Base-by-base conservation (phyloP, 192 early-diverging fungal species). In the Chytriomyces hyalinus region DNA sequence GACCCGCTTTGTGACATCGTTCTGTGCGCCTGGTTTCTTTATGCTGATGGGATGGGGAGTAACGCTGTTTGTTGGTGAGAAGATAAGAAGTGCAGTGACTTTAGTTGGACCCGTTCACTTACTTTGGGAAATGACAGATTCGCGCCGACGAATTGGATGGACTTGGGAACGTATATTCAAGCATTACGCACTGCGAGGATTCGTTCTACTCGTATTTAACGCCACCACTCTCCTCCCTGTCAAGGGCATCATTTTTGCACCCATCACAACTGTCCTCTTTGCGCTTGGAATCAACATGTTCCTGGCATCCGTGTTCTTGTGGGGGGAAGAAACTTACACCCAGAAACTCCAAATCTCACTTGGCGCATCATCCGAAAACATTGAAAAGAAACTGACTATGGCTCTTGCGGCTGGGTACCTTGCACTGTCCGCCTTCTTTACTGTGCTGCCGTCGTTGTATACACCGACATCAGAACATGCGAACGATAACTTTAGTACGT, bases 11-110 rank as follows among this genome's bases (percentile, higher is more conserved):
- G 44, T 83, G 22, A 78, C 79, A n/a, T 70, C 75, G 6, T 50
- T 81, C 20, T 83, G 82, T 75, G 82, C 82, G 22, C 82, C 82
- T 10, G 77, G 78, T 4, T 83, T 83, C 61, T 75, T 80, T 46
- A 45, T 80, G 74, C 76, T 77, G 26, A 83, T 83, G 82, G 82
- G 82, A 20, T 73, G 73, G 73, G 63, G 79, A 36, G 75, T 83
- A 36, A 60, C 72, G 6, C 49, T 80, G n/a, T 83, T 83, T 50
- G 70, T 67, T 26, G 49, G 57, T 51, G 72, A 73, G 62, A 64
- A 26, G 11, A 22, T 36, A 24, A 64, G 11, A 64, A 24, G 1
- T 36, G 36, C 0, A 36, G 36, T 36, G 36, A 36, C 36, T 36
- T 36, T 2, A 36, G 3, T 36, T 36, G 36, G 36, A 36, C 2